Conservation (phyloP, 2,329 filamentous ascomycete species). For the Colletotrichum navitas region DNA sequence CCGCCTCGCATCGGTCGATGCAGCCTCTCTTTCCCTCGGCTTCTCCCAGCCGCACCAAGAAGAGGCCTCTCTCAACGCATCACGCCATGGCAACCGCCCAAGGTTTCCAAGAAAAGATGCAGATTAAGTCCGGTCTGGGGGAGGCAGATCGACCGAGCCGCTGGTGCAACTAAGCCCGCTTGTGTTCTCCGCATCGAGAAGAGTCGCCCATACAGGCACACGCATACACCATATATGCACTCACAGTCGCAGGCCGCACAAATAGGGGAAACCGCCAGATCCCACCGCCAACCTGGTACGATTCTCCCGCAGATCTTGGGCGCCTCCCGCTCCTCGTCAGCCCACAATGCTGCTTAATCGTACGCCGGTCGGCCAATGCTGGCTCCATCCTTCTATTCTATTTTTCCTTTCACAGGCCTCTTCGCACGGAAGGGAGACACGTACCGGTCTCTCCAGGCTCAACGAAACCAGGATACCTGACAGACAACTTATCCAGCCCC, state of each 20-base stretch:
- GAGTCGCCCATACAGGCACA: neutral
- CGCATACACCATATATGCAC: neutral
- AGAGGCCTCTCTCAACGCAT: neutral
- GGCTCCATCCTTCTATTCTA: conserved; percentile 26
- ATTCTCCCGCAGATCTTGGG: conserved; percentile 33
- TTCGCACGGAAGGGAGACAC: no score
- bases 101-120: neutral
- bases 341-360: conserved; percentile 38
- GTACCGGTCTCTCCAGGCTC: neutral
- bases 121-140: conserved; percentile 18
- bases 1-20: neutral
- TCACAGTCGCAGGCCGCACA: conserved; percentile 9
- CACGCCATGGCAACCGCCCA: neutral
- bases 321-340: conserved; percentile 40
- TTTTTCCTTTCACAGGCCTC: neutral
- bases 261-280: conserved; percentile 17
- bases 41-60: conserved; percentile 2
- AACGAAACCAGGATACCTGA: neutral
- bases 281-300: conserved; percentile 35
- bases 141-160: conserved; percentile 24
- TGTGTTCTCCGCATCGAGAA: conserved; percentile 14
- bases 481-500: no score
- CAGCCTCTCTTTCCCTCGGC: neutral
- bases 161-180: conserved; percentile 12
- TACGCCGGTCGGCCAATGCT: conserved; percentile 36